Evolutionary conservation across 768 basidiomycete species (phyloP).

Genomic region (Pisolithus tinctorius): DNA sequence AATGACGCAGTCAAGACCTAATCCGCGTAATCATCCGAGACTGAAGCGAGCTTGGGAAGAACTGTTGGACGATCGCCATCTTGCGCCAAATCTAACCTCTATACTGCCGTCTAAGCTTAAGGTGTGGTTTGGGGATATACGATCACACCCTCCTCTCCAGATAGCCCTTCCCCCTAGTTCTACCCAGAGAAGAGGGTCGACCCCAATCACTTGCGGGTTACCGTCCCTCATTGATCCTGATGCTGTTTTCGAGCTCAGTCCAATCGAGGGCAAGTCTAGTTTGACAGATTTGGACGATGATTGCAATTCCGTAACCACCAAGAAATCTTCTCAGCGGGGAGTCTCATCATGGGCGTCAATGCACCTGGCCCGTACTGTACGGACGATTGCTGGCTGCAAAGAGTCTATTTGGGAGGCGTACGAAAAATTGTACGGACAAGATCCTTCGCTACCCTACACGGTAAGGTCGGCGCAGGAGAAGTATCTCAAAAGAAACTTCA

Average conservation of each 20-base stretch:
- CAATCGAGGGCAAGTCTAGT: slow-evolving; percentile 14
- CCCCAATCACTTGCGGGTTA: slow-evolving; percentile 11
- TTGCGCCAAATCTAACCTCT: slow-evolving; percentile 46
- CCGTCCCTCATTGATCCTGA: slow-evolving; percentile 23
- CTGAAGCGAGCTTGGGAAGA: slow-evolving; percentile 61
- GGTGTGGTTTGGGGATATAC: slow-evolving; percentile 47
- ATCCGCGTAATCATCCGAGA: slow-evolving; percentile 57
- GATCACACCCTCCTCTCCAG: slow-evolving; percentile 40
- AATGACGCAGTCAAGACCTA: slow-evolving; percentile 11
- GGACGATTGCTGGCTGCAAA: slow-evolving; percentile 55
- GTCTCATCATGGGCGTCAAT: slow-evolving; percentile 48
- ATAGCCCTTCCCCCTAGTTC: slow-evolving; percentile 54
- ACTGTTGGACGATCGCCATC: slow-evolving; percentile 55
- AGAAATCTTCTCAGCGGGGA: slow-evolving; percentile 19
- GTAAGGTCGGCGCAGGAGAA: slow-evolving; percentile 31
- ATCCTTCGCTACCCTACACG: slow-evolving; percentile 31
- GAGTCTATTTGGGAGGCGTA: slow-evolving; percentile 67
- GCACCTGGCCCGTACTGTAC: slow-evolving; percentile 58
- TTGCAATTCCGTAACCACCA: slow-evolving; percentile 5
- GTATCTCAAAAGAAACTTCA: slow-evolving; percentile 18
- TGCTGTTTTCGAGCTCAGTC: slow-evolving; percentile 25
- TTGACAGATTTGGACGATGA: slow-evolving; percentile 24
- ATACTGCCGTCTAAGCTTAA: slow-evolving; percentile 65
- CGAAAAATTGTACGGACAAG: slow-evolving; percentile 37
- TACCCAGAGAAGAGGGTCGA: slow-evolving; percentile 12